phyloP scores from a whole-genome alignment of 2,329 filamentous ascomycete genomes.

The Apiospora malaysiana region DNA sequence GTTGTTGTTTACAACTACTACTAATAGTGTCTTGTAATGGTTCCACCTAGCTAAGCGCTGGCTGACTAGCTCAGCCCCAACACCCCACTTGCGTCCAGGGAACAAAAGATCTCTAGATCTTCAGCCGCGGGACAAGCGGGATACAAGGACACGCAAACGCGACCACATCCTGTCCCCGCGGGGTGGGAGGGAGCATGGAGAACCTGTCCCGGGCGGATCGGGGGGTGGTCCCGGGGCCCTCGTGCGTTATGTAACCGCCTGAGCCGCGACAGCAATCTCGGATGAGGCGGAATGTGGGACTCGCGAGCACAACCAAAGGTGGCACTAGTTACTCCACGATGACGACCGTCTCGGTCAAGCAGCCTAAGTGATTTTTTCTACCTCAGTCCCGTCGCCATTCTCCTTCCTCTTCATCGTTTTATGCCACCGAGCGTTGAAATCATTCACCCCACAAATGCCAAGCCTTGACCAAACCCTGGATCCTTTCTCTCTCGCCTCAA shows the following conservation, averaged over 20 bases:
- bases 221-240: neutral
- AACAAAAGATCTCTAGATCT: neutral
- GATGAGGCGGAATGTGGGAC: conserved; percentile 12
- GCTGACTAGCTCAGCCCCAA: no score
- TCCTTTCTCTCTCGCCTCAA: neutral
- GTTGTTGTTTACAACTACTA: no score
- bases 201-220: neutral
- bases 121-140: neutral
- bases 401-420: neutral
- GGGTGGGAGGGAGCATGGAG: neutral
- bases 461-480: neutral
- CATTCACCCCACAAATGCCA: conserved; percentile 4
- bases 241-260: neutral
- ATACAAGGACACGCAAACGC: neutral
- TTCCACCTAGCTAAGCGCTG: no score
- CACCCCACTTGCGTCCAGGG: neutral
- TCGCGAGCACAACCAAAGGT: neutral
- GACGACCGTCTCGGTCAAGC: neutral
- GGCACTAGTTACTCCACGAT: conserved; percentile 19
- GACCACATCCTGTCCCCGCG: neutral
- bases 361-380: neutral
- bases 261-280: neutral
- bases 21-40: no score
- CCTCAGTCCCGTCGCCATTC: neutral
- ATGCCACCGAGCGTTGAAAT: neutral